Conservation (phyloP, 129 eudicot genomes). For the Oenanthe sinensis region DNA sequence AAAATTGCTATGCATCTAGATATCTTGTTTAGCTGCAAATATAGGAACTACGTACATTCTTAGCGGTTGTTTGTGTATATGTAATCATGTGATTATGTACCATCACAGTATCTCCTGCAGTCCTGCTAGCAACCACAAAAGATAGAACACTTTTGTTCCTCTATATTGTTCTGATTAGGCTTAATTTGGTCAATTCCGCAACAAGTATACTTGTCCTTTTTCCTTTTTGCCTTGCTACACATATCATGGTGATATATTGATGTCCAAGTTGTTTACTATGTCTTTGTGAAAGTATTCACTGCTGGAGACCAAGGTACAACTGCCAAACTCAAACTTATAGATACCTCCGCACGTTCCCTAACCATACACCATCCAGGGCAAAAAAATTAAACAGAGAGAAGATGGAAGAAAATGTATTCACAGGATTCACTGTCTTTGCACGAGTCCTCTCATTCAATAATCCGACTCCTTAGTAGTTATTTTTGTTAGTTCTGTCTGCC, state of each 20-base stretch:
- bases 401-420: not conserved
- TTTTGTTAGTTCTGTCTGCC: not conserved
- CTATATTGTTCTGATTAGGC: not conserved
- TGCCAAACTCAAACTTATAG: not conserved
- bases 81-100: not conserved
- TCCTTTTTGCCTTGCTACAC: not conserved
- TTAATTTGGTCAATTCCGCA: not conserved
- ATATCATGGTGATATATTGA: not conserved
- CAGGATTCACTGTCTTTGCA: not conserved
- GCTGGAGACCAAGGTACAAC: not conserved
- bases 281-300: not conserved
- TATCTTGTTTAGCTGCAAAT: not conserved
- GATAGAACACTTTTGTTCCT: not conserved
- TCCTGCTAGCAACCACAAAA: too few relatives aligned
- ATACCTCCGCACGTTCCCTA: not conserved
- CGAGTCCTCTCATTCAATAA: not conserved
- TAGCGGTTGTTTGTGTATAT: not conserved
- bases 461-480: not conserved
- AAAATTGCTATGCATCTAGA: not conserved
- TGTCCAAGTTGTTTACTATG: not conserved
- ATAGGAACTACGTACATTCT: not conserved
- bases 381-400: not conserved
- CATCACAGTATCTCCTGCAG: not conserved
- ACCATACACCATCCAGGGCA: not conserved
- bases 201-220: not conserved